Conservation (phyloP, 371 early-diverging fungal species). For the Apophysomyces variabilis region DNA sequence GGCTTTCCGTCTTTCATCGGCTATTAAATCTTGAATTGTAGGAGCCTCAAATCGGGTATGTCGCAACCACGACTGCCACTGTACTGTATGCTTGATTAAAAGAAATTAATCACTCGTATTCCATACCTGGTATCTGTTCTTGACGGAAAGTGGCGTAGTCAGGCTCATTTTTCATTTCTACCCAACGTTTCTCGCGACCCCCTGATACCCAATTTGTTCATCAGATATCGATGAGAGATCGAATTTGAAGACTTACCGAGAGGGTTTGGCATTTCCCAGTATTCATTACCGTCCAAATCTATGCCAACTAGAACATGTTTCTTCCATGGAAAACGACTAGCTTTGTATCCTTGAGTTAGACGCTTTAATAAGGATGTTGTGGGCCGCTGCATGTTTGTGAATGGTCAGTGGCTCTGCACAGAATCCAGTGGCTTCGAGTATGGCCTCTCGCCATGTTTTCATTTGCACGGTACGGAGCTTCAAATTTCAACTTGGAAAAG, state of each 20-base stretch:
- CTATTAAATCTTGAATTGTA: constrained; percentile 51
- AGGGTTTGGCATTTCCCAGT: constrained; percentile 73
- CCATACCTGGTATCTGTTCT: constrained; percentile 60
- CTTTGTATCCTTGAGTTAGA: constrained; percentile 30
- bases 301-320: constrained; percentile 61
- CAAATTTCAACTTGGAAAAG: no score
- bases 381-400: not conserved
- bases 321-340: constrained; percentile 56
- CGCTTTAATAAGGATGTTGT: not conserved
- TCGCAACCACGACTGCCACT: constrained; percentile 79
- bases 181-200: constrained; percentile 55
- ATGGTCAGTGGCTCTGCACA: not conserved
- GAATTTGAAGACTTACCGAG: constrained; percentile 35
- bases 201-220: constrained; percentile 18
- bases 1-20: constrained; percentile 34
- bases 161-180: constrained; percentile 41
- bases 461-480: no score
- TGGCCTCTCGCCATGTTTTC: no score
- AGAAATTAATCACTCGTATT: constrained; percentile 17
- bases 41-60: constrained; percentile 66
- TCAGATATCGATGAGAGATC: not conserved
- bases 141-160: constrained; percentile 47
- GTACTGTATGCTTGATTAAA: constrained; percentile 40
- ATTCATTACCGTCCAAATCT: constrained; percentile 72
- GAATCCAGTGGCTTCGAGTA: not conserved